These are phyloP conservation scores for Sherardia arvensis DNA, from an alignment of 257 asterid genomes.

Conservation along the genomic window DNA sequence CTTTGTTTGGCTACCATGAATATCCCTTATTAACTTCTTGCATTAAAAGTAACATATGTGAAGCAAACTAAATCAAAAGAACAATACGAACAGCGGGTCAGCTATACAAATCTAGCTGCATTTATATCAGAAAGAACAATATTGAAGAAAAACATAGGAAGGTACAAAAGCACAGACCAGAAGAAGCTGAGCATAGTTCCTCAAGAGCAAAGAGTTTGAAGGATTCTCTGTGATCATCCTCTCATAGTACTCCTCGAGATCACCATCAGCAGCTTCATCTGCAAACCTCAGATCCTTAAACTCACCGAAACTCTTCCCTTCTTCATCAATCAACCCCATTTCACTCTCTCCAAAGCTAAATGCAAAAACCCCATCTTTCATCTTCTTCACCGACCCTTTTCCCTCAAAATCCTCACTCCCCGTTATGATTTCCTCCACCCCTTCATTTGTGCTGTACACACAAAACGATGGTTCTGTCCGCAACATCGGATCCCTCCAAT, in stretches of 20 bases:
- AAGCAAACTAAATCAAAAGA: neutral
- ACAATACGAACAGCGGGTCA: no score
- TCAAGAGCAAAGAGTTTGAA: constrained; percentile 42
- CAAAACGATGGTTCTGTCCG: constrained; percentile 61
- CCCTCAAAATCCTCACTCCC: constrained; percentile 15
- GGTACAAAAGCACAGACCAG: constrained; percentile 39
- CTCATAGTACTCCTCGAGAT: constrained; percentile 29
- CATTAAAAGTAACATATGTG: neutral
- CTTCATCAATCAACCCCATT: constrained; percentile 43
- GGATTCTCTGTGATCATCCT: constrained; percentile 36
- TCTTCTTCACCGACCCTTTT: constrained; percentile 5
- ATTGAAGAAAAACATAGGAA: neutral
- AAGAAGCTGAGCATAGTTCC: constrained; percentile 55
- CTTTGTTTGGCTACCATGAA: neutral
- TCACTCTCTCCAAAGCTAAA: constrained; percentile 42
- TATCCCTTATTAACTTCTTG: neutral
- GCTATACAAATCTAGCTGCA: neutral
- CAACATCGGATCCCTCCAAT: constrained; percentile 21
- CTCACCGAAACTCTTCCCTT: constrained; percentile 13
- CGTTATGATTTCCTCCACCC: constrained; percentile 11
- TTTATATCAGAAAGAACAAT: neutral
- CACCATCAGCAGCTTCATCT: constrained; percentile 13
- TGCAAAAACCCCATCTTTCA: constrained; percentile 16
- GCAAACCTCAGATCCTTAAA: constrained; percentile 27
- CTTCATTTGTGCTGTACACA: constrained; percentile 39